phyloP scores from a whole-genome alignment of 2,329 filamentous ascomycete species.

The Sarocladium oryzae region DNA sequence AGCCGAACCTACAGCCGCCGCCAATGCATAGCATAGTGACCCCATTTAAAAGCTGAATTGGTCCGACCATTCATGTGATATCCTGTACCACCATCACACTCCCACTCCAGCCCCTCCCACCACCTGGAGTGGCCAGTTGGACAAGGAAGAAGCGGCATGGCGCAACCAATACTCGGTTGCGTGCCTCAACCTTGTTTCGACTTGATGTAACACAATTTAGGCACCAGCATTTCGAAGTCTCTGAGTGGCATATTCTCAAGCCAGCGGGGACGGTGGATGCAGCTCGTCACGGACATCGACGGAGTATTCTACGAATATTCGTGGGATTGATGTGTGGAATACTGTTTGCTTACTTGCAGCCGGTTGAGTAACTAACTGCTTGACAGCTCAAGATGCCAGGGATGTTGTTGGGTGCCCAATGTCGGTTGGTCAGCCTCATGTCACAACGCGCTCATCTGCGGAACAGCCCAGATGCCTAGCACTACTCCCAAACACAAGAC shows the following conservation, averaged over 20 bases:
- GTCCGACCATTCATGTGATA: background rate
- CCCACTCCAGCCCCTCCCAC: background rate
- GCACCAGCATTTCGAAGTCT: background rate
- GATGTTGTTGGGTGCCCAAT: too few species aligned
- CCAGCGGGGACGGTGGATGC: background rate
- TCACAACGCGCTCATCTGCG: too few species aligned
- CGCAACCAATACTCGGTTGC: background rate
- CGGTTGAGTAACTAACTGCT: too few species aligned
- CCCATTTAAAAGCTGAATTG: background rate
- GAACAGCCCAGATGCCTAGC: too few species aligned
- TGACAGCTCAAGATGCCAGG: too few species aligned
- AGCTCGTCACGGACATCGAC: too few species aligned
- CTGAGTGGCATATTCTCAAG: background rate
- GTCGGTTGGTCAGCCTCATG: too few species aligned
- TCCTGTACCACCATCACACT: background rate
- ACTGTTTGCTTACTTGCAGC: too few species aligned
- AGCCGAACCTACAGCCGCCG: too few species aligned
- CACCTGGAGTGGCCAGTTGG: background rate
- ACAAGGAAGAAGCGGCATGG: background rate
- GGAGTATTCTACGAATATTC: too few species aligned
- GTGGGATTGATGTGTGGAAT: background rate
- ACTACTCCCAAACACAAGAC: too few species aligned
- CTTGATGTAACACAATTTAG: conserved; percentile 6
- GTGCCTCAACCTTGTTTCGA: conserved; percentile 8
- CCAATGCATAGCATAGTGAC: too few species aligned